phyloP scores from a whole-genome alignment of 768 basidiomycete species.

The Dictyophora rubrovolvata region DNA sequence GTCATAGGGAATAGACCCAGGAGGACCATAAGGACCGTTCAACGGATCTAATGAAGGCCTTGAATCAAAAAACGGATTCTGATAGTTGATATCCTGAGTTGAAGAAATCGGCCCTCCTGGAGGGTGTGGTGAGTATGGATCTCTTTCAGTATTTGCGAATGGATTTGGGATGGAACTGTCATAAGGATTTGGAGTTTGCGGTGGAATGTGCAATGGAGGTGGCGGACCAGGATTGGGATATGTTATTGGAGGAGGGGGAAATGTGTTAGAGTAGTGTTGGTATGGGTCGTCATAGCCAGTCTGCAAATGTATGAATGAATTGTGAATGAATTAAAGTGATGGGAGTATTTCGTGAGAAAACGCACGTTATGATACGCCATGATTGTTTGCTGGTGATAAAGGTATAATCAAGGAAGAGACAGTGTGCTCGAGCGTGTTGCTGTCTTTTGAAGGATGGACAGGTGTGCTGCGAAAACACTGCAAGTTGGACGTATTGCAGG shows the following conservation, averaged over 20 bases:
- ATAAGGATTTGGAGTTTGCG: slow-evolving; percentile 17
- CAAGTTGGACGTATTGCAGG: not conserved
- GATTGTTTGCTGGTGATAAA: not conserved
- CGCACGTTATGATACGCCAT: not conserved
- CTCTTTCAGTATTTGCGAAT: slow-evolving; percentile 11
- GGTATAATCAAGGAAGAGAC: not conserved
- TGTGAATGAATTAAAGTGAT: too few relatives aligned
- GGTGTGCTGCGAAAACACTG: not conserved
- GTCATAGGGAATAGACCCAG: slow-evolving; percentile 28
- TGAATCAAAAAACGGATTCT: not conserved
- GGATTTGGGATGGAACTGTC: slow-evolving; percentile 10
- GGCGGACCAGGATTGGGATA: slow-evolving; percentile 9
- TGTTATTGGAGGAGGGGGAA: slow-evolving; percentile 12
- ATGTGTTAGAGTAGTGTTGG: slow-evolving; percentile 15
- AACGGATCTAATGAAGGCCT: not conserved
- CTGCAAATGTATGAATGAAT: not conserved
- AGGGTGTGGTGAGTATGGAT: slow-evolving; percentile 10
- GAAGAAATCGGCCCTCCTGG: slow-evolving; percentile 16
- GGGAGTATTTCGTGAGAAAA: not conserved
- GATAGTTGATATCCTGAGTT: not conserved
- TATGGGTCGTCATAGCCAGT: slow-evolving; percentile 8
- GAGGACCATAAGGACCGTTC: slow-evolving; percentile 15
- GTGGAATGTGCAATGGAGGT: slow-evolving; percentile 12
- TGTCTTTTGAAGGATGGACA: not conserved
- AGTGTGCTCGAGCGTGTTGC: too few relatives aligned